Evolutionary conservation across 2,329 filamentous ascomycete species (phyloP), one percentile per base, ranked within the genome.

Genomic region (Pezicula radicicola): DNA sequence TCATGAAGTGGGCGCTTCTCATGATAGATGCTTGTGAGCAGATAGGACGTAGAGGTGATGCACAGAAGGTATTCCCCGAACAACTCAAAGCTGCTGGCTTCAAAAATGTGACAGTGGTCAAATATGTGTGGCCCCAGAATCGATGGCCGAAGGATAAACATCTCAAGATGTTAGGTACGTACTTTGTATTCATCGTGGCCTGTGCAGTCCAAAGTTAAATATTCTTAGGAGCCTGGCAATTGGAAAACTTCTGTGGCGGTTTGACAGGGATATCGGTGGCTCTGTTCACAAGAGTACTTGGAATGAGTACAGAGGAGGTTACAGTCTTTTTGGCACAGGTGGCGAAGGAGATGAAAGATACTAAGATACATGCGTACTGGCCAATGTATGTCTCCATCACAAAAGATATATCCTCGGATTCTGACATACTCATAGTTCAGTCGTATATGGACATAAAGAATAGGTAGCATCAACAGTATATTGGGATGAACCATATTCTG

Each of bases 31-130:
- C 44, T 19, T 52, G 53, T 9, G 44, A 21, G 13, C 37, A 35
- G 27, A 18, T 55, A 10, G 52, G 53, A 8, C 52, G 54, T 40
- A 51, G 46, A 4, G 55, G 55, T 50, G 52, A 50, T 37, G 60
- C 60, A 27, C 56, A 68, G 72, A 48, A 64, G 69, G 28, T 51
- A 7, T 63, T 60, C 50, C 54, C 53, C 19, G 49, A 51, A 6
- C 70, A 73, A 49, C 70, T 83, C 58, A 64, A 68, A 3, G 75
- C 76, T 12, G 78, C 74, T 0, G 81, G 81, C 0, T 84, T 84
- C 55, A 66, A 71, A 41, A 72, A 81, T 50, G 73, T 84, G 0
- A 66, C 66, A 0, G 74, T 81, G 60, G 65, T 70, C 2, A 60
- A 76, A 5, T 76, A 70, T 58, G 76, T 74, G 61, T 75, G 78